Evolutionary conservation across 805 yeast genomes (phyloP), one percentile per base, ranked within the genome.

Genomic region (Candida boidinii): DNA sequence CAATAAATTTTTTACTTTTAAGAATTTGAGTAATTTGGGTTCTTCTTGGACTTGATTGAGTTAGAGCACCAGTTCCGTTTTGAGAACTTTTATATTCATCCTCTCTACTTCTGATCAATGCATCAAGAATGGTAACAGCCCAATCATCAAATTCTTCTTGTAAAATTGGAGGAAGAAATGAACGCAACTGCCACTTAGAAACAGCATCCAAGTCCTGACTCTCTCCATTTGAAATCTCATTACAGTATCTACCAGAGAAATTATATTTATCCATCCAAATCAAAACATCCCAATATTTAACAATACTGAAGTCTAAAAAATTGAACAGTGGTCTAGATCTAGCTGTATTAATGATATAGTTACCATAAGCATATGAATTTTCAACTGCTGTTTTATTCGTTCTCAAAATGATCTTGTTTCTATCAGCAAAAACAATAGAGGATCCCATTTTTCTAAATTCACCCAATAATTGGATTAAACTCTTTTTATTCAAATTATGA

Each of bases 261-360:
- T 92, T 92, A 46, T 73, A 74, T 44, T 80, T 78, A 52, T 92
- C 96, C 94, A 90, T 83, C 97, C 96, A 94, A 2, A 92, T 60
- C 41, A 92, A 60, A n/a, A 80, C 49, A 53, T 92, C 96, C 98
- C 98, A 92, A 50, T 84, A 87, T 46, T 75, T 76, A 10, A 64
- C 68, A 26, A 90, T 79, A 15, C 62, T 59, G 42, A 92, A 57
- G 44, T 88, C 96, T 43, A 92, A 60, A 52, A 76, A 87, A 43
- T 79, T 76, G 60, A 92, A 92, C 42, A 87, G 56, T 0, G 94
- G 90, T 44, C 78, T 82, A 0, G 86, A 66, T 46, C 95, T 66
- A 3, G 85, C 75, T 2, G 94, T 76, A 42, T 81, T 79, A 18
- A 83, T 68, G 27, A 85, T 64, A 49, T 86, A 86, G 43, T 85